Evolutionary conservation across 805 yeast species (phyloP), one percentile per base, ranked within the genome.

Genomic region (Kazachstania psychrophila): DNA sequence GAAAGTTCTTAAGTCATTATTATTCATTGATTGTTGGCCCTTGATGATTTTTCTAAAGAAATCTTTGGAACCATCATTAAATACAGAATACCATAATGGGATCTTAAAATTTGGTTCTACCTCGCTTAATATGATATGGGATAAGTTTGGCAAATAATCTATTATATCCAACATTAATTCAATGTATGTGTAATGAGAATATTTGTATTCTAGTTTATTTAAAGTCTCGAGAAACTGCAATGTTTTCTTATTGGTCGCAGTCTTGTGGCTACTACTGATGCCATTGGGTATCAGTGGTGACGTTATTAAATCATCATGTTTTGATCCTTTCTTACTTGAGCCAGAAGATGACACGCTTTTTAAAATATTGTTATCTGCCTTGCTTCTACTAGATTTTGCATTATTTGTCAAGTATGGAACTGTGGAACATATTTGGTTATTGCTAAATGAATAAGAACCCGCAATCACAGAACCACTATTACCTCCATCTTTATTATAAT

Each of bases 41-140:
- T 51, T 55, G 9, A 58, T 49, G 20, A 58, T 55, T 37, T 56
- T 56, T 28, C 47, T 54, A 34, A 54, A 51, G 33, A 58, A 58
- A 23, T 56, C 61, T 26, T 47, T 47, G 4, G 61, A 49, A 0
- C 60, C 59, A 38, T 58, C 60, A 35, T 58, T 58, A 15, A 58
- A 44, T 14, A 48, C 56, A 10, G 61, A 56, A 31, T 58, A 58
- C 61, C 61, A 58, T 14, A 75, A 54, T 3, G 78, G 74, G 12
- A 75, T 68, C 23, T 68, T 66, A 46, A 76, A 75, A 16, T 66
- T 66, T 5, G 77, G 75, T 4, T 75, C 65, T 1, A 76, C 64
- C 31, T 73, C 68, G 15, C 58, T 54, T 9, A 76, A 42, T 12
- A 52, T 47, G 6, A 76, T 45, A 17, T 58, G 58, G 23, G 61